Base-by-base conservation (phyloP, 2,329 filamentous ascomycete genomes). In the Macrophomina phaseolina region DNA sequence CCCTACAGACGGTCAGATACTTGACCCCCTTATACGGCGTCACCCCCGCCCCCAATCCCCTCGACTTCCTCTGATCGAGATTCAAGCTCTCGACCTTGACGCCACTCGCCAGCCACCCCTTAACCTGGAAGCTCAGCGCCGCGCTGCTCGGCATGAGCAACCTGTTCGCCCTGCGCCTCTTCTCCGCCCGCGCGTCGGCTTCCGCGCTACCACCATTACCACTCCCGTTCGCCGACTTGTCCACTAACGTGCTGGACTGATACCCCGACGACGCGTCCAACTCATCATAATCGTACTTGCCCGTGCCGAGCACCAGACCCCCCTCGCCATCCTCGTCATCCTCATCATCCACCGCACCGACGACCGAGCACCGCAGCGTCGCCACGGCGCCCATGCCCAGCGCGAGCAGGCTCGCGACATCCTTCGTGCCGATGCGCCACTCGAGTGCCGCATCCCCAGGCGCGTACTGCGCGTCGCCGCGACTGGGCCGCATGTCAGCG, bases 21-120 rank as follows among this genome's bases (percentile, higher is more conserved):
- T 99, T 99, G 71, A 99, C 95, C 1, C 95, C 95, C 81, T 98
- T 99, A 80, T 97, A 98, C 30, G 95, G 95, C 80, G 93, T 96
- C 46, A 98, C 89, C 2, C 91, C 89, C 71, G 97, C 93, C 0
- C 93, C 93, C 53, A 99, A 74, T 0, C 95, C 95, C 67, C 90
- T 87, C 78, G 92, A 97, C 81, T 90, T 93, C 77, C 91, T 90
- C n/a, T 87, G 83, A 76, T 90, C 87, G 14, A 90, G 79, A n/a
- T 82, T 81, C 68, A 90, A 74, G 70, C 84, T 85, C 64, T 90
- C 87, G 1, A 90, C 88, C 68, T 83, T 86, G 71, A 90, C 83
- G 3, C 88, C 88, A 70, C 87, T 89, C 0, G 88, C 84, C 46
- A 90, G 75, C 87, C 87, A 89, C 2, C 88, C 88, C 69, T 87